Base-by-base conservation (phyloP, 768 basidiomycete species). In the Lactarius vividus region DNA sequence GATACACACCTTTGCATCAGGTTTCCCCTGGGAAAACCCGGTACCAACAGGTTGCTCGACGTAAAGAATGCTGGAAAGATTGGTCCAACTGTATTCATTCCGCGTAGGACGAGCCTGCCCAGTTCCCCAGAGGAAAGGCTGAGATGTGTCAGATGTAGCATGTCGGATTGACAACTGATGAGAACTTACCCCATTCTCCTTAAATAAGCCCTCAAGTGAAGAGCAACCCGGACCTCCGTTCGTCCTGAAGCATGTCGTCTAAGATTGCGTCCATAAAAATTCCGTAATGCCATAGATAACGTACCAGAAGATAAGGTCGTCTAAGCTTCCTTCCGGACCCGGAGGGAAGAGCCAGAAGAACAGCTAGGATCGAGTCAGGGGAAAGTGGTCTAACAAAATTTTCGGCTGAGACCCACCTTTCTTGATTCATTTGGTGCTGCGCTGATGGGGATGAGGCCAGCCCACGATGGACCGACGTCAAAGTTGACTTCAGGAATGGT, bases 331-430 rank as follows among this genome's bases (percentile, higher is more conserved):
- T 70, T 85, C 77, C 0, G 88, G 87, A 4, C 88, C 89, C 1
- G 89, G 88, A 61, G 90, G 90, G 79, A 90, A 91, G 76, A 90
- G 88, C 89, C 90, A 91, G 77, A 92, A 92, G 79, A 88, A 92
- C 18, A 91, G 81, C 88, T 91, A 46, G 18, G 2, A n/a, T 15
- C 10, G 26, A 42, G 42, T 59, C 29, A 61, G 63, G 35, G 31
- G 11, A 35, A 46, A 10, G 4, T 42, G 46, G 18, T 20, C 33
- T 46, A 55, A 35, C 8, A 23, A 37, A n/a, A 20, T 8, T 10
- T n/a, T 28, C 16, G 33, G 49, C 23, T 6, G 33, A 10, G 40
- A 66, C 76, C 65, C 26, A 87, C 88, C 82, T 91, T 80, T 53
- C 89, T 82, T 6, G 87, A 88, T 75, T 92, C 90, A 55, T 88